Conservation (phyloP, 1,284 basidiomycete genomes). For the Leccinum pachyderme region DNA sequence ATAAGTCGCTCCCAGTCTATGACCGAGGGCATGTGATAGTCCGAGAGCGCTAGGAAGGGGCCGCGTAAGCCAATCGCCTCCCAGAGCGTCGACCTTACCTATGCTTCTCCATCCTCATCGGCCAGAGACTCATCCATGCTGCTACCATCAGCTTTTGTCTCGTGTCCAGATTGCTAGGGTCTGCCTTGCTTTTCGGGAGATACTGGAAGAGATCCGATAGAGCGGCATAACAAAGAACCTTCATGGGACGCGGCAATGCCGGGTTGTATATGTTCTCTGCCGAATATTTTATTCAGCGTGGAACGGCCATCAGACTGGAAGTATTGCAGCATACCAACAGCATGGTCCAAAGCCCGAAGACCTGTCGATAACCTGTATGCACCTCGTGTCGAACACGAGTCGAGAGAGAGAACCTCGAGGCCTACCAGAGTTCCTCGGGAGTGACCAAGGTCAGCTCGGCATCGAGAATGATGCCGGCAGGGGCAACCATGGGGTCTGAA, state of each 20-base stretch:
- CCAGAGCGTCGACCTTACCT: conserved; percentile 36
- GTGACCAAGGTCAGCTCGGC: conserved; percentile 72
- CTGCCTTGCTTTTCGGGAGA: conserved; percentile 61
- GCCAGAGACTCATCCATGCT: conserved; percentile 80
- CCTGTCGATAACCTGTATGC: conserved; percentile 68
- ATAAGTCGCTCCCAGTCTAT: conserved; percentile 75
- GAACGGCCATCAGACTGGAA: conserved; percentile 4
- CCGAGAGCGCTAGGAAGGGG: conserved; percentile 53
- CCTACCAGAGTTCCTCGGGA: conserved; percentile 72
- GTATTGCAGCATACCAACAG: conserved; percentile 51
- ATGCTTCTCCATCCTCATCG: conserved; percentile 53
- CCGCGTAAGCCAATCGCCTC: neutral
- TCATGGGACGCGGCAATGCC: conserved; percentile 55
- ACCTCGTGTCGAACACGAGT: conserved; percentile 20
- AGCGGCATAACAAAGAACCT: conserved; percentile 64
- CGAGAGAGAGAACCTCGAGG: conserved; percentile 11
- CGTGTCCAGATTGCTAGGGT: conserved; percentile 54
- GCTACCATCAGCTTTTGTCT: conserved; percentile 74
- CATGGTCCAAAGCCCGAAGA: conserved; percentile 76
- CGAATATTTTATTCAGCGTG: neutral
- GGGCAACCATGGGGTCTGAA: conserved; percentile 52
- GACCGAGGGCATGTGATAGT: conserved; percentile 72
- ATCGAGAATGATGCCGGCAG: conserved; percentile 75
- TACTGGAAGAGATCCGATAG: conserved; percentile 73
- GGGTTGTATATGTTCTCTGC: conserved; percentile 71